Conservation (phyloP, 805 yeast species). For the Zygosaccharomyces siamensis region DNA sequence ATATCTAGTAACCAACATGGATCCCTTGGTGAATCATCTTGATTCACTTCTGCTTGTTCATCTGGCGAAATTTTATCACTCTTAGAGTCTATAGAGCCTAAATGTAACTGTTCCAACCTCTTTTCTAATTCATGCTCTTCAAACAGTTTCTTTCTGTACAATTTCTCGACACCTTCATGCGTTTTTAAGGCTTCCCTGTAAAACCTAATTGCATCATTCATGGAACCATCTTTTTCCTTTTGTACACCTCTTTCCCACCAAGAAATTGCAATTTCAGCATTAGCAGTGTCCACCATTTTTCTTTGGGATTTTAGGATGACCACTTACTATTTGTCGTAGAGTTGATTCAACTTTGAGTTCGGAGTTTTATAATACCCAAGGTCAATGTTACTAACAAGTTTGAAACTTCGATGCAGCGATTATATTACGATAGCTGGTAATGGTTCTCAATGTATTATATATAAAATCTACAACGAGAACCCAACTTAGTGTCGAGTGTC, state of each 20-base stretch:
- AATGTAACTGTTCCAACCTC: constrained; percentile 14
- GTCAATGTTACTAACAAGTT: constrained; percentile 2
- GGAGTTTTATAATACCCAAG: neutral
- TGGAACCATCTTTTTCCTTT: constrained; percentile 65
- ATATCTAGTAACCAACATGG: constrained; percentile 42
- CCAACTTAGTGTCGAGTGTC: neutral
- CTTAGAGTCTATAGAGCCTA: constrained; percentile 9
- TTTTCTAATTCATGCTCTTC: constrained; percentile 38
- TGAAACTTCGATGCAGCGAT: constrained; percentile 9
- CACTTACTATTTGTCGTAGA: constrained; percentile 4
- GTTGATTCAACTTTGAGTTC: constrained; percentile 5
- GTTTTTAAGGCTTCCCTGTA: constrained; percentile 66
- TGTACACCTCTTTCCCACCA: constrained; percentile 66
- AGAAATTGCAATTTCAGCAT: constrained; percentile 44
- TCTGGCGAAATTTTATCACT: constrained; percentile 10
- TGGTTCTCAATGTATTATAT: neutral
- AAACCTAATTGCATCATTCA: constrained; percentile 74
- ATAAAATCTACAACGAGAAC: neutral
- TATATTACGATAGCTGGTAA: constrained; percentile 1
- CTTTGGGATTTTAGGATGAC: neutral
- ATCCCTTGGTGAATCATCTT: constrained; percentile 20
- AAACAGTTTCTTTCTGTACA: constrained; percentile 55
- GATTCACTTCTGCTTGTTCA: constrained; percentile 1
- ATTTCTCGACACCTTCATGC: constrained; percentile 55
- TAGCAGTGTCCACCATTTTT: neutral